phyloP scores from a whole-genome alignment of 495 filamentous ascomycete species.

The Xylaria telfairii region DNA sequence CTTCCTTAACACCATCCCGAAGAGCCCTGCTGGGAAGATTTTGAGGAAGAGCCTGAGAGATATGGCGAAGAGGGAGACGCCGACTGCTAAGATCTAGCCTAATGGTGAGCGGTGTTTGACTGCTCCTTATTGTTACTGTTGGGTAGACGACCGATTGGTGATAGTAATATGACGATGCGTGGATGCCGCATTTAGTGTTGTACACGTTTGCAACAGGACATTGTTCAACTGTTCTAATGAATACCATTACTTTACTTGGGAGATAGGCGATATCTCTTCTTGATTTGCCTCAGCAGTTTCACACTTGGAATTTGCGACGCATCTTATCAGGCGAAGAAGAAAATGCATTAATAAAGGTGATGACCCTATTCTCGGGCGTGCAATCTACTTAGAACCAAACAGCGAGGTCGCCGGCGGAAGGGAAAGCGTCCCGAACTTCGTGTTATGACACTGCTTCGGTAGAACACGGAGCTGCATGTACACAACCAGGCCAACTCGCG shows the following conservation, averaged over 20 bases:
- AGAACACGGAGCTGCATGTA: too few species aligned
- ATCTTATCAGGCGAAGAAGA: background rate
- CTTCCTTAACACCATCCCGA: conserved; percentile 80
- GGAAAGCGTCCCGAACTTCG: background rate
- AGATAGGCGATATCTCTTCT: background rate
- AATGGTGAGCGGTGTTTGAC: background rate
- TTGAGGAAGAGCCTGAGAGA: conserved; percentile 65
- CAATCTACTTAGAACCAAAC: too few species aligned
- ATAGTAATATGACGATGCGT: background rate
- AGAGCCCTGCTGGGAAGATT: conserved; percentile 83
- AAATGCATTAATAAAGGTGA: too few species aligned
- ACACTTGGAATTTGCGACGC: background rate
- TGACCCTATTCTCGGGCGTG: too few species aligned
- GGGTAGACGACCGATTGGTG: too few species aligned
- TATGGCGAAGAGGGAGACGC: conserved; percentile 35
- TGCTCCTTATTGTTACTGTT: background rate
- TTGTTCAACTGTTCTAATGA: background rate
- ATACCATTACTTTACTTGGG: background rate
- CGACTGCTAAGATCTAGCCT: conserved; percentile 25
- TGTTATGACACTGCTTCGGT: too few species aligned
- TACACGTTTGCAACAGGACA: background rate
- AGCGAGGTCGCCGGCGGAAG: background rate
- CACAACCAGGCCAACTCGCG: too few species aligned
- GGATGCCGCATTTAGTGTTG: background rate
- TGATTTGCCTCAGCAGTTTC: background rate